These are phyloP conservation scores for Penicillium sp. DNA, from an alignment of 2,329 filamentous ascomycete genomes.

Conservation along the genomic window DNA sequence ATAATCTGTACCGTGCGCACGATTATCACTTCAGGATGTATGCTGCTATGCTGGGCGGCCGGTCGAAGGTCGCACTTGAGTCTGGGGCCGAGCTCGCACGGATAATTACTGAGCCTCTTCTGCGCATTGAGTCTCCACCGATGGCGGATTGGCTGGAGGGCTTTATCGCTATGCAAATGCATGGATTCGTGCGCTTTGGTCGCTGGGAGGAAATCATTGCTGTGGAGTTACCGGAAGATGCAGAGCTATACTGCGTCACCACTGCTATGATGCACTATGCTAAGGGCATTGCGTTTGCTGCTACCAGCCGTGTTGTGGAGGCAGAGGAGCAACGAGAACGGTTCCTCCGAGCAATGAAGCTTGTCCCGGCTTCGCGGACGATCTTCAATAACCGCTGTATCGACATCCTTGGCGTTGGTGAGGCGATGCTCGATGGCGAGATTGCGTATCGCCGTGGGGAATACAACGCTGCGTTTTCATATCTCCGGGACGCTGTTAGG, in stretches of 20 bases:
- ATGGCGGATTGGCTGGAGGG: slow-evolving; percentile 80
- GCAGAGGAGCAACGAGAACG: slow-evolving; percentile 52
- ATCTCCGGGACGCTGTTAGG: slow-evolving; percentile 57
- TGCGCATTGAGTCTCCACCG: slow-evolving; percentile 54
- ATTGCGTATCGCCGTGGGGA: slow-evolving; percentile 65
- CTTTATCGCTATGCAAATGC: slow-evolving; percentile 65
- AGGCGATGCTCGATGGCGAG: slow-evolving; percentile 69
- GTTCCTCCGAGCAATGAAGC: slow-evolving; percentile 52
- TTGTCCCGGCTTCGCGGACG: slow-evolving; percentile 59
- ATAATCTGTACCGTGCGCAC: slow-evolving; percentile 72
- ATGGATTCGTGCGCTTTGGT: slow-evolving; percentile 71
- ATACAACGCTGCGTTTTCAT: slow-evolving; percentile 57
- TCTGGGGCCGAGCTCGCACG: slow-evolving; percentile 59
- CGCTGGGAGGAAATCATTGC: slow-evolving; percentile 67
- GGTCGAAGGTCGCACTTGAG: slow-evolving; percentile 61
- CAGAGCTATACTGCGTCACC: slow-evolving; percentile 64
- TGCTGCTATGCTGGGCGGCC: slow-evolving; percentile 72
- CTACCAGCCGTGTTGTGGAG: slow-evolving; percentile 52
- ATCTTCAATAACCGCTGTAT: slow-evolving; percentile 67
- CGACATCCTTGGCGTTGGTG: slow-evolving; percentile 62
- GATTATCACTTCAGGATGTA: slow-evolving; percentile 75
- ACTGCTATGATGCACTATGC: slow-evolving; percentile 68
- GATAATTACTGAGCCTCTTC: slow-evolving; percentile 61
- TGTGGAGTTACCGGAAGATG: slow-evolving; percentile 57
- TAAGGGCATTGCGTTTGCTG: slow-evolving; percentile 65